These are phyloP conservation scores for Pseudopediastrum boryanum DNA, from an alignment of 139 green algal genomes.

Conservation along the genomic window DNA sequence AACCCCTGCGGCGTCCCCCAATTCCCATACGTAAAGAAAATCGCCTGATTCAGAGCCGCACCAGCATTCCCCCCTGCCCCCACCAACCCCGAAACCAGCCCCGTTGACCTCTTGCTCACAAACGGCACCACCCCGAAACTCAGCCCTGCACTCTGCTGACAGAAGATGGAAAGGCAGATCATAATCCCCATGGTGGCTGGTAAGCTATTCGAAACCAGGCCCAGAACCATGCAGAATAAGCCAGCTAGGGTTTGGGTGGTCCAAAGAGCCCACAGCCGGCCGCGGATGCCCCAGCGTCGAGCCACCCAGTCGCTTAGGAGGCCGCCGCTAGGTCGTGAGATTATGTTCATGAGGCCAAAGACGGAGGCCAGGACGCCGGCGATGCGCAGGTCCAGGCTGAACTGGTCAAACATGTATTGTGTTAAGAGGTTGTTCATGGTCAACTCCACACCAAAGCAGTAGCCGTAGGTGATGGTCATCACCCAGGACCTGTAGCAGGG, in stretches of 20 bases:
- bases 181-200: slow-evolving; percentile 79
- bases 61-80: slow-evolving; percentile 91
- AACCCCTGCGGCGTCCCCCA: slow-evolving; percentile 52
- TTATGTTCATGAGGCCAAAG: slow-evolving; percentile 93
- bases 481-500: slow-evolving; percentile 66
- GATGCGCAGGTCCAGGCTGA: slow-evolving; percentile 56
- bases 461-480: slow-evolving; percentile 76
- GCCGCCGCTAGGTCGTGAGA: slow-evolving; percentile 80
- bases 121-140: slow-evolving; percentile 90
- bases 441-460: slow-evolving; percentile 87
- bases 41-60: slow-evolving; percentile 78
- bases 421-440: slow-evolving; percentile 86
- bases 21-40: slow-evolving; percentile 78
- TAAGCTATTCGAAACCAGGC: slow-evolving; percentile 60
- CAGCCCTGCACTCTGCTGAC: slow-evolving; percentile 56
- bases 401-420: slow-evolving; percentile 79
- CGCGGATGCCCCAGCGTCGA: slow-evolving; percentile 73
- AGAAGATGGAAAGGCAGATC: slow-evolving; percentile 83
- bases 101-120: slow-evolving; percentile 78
- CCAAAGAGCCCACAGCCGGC: slow-evolving; percentile 77
- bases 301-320: slow-evolving; percentile 63
- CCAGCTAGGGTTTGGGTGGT: slow-evolving; percentile 73
- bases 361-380: slow-evolving; percentile 64
- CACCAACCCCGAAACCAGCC: slow-evolving; percentile 86
- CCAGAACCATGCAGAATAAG: slow-evolving; percentile 82